A percentile compares a stretch with the other conserved stretches of the same genome.
Evolutionary conservation across 2,329 filamentous ascomycete genomes (phyloP).

Genomic region (Ramularia endophylla): DNA sequence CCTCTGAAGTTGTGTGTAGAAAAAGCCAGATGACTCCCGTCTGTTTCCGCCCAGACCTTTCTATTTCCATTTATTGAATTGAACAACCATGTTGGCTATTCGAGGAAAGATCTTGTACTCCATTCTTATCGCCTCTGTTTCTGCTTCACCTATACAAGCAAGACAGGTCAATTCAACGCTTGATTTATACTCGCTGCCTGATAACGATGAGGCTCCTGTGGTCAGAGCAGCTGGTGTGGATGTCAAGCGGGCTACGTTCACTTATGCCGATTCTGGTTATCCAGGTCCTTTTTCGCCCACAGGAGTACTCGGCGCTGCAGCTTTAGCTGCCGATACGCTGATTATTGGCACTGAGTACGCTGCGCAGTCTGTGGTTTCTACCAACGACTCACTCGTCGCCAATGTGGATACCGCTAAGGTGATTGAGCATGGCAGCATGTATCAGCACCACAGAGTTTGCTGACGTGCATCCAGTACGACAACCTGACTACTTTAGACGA

Average conservation of each 20-base stretch:
- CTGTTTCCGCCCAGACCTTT: too few species aligned
- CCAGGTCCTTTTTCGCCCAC: neutral
- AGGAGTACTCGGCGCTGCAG: neutral
- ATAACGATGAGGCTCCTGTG: neutral
- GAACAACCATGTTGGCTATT: too few species aligned
- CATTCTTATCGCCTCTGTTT: too few species aligned
- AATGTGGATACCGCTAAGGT: neutral
- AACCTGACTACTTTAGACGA: conserved; percentile 26
- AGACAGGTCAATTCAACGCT: too few species aligned
- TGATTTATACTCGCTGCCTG: neutral
- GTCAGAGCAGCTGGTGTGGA: neutral
- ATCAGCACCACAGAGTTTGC: neutral
- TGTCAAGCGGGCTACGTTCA: neutral
- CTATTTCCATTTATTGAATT: too few species aligned
- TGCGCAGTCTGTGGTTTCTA: neutral
- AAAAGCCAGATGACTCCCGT: too few species aligned
- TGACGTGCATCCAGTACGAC: conserved; percentile 12
- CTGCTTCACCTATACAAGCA: too few species aligned
- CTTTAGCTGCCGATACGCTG: neutral
- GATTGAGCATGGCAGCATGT: neutral
- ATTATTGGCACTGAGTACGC: neutral
- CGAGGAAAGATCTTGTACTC: too few species aligned
- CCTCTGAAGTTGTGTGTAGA: too few species aligned
- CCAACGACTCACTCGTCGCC: neutral
- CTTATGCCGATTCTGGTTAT: neutral